Conservation (phyloP, 371 early-diverging fungal species). For the Syncephalastrum racemosum region DNA sequence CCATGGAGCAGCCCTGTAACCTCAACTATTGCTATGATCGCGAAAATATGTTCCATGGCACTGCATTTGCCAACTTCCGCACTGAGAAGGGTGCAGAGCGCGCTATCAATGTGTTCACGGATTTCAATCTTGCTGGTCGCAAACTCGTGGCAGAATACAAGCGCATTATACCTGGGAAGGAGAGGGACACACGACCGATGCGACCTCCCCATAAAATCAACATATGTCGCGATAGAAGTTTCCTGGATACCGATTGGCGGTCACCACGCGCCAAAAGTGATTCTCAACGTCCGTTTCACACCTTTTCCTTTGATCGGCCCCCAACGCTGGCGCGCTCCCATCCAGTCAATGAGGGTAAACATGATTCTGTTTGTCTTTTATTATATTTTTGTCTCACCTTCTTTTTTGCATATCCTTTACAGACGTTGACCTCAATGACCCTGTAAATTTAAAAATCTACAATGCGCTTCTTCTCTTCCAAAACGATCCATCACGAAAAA, state of each 20-base stretch:
- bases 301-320: no score
- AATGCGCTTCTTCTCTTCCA: constrained; percentile 70
- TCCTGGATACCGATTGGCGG: no score
- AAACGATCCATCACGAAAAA: constrained; percentile 63
- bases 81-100: constrained; percentile 74
- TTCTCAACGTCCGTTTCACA: no score
- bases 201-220: no score
- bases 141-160: constrained; percentile 84
- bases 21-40: constrained; percentile 80
- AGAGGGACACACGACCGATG: constrained; percentile 1
- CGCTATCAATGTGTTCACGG: constrained; percentile 68
- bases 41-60: constrained; percentile 75
- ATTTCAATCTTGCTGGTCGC: constrained; percentile 70
- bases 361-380: no score
- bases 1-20: constrained; percentile 44
- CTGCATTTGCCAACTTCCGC: constrained; percentile 83
- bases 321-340: no score
- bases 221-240: no score
- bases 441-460: constrained; percentile 66
- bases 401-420: no score
- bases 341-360: no score
- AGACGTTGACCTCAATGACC: constrained; percentile 64
- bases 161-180: constrained; percentile 40
- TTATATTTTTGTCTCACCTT: no score
- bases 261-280: no score